A percentile compares a stretch with the other conserved stretches of the same genome.
Conservation (phyloP, 371 early-diverging fungal species). For the Massospora cicadina region DNA sequence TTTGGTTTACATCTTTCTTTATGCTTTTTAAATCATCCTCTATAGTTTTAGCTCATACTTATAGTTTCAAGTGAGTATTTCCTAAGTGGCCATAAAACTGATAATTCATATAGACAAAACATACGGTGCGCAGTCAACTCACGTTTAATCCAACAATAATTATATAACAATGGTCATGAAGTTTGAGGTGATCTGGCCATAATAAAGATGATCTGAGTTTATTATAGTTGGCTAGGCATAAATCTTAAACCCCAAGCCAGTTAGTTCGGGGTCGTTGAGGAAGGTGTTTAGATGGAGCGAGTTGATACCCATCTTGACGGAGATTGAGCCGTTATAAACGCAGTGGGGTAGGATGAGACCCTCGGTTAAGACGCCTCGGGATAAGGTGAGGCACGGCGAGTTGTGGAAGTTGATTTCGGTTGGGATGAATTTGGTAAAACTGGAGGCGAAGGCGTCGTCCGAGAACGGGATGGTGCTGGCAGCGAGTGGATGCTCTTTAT, state of each 20-base stretch:
- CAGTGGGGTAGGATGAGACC: background rate
- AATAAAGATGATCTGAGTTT: no score
- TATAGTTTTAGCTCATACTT: no score
- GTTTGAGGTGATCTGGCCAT: no score
- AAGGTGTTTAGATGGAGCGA: background rate
- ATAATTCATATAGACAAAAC: no score
- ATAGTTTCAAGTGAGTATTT: no score
- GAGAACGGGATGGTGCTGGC: background rate
- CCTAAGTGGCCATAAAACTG: no score
- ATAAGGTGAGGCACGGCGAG: background rate
- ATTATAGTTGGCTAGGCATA: no score
- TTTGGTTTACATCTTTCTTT: no score
- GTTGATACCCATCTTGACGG: background rate
- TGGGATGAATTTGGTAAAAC: background rate
- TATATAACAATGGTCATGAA: no score
- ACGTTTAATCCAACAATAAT: no score
- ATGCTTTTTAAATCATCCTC: no score
- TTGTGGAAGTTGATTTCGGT: background rate
- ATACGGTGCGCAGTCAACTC: no score
- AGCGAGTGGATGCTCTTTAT: background rate
- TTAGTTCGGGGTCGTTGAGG: background rate
- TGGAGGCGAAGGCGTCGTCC: background rate
- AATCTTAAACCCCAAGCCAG: background rate
- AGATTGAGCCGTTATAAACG: background rate
- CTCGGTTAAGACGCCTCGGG: background rate